phyloP scores from a whole-genome alignment of 495 filamentous ascomycete species.

The Penicillium mononematosum region DNA sequence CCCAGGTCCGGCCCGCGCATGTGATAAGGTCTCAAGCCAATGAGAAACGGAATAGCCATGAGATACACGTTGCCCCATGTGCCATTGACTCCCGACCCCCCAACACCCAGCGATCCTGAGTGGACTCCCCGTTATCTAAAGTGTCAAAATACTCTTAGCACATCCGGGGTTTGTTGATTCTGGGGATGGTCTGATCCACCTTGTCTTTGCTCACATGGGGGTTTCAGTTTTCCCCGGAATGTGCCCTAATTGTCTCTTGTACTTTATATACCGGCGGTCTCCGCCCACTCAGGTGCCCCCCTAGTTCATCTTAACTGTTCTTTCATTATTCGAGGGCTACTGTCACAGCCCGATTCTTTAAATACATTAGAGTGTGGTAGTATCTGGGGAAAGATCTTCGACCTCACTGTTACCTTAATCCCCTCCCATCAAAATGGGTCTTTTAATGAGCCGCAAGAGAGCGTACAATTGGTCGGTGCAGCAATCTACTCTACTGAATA shows the following conservation, averaged over 20 bases:
- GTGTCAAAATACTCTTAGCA: slow-evolving; percentile 24
- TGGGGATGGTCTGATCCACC: slow-evolving; percentile 17
- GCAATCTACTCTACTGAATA: background rate
- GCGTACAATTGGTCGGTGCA: slow-evolving; percentile 38
- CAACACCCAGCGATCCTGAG: slow-evolving; percentile 34
- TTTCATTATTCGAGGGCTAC: background rate
- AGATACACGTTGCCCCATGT: slow-evolving; percentile 11
- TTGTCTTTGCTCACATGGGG: slow-evolving; percentile 16
- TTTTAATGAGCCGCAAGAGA: slow-evolving; percentile 32
- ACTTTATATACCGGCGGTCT: slow-evolving; percentile 25
- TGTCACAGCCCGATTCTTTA: background rate
- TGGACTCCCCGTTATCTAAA: slow-evolving; percentile 19
- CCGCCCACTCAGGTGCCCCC: slow-evolving; percentile 11
- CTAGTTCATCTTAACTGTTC: background rate
- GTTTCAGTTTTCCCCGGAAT: slow-evolving; percentile 4
- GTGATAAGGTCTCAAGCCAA: slow-evolving; percentile 11
- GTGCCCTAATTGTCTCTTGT: slow-evolving; percentile 12
- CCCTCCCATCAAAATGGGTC: slow-evolving; percentile 18
- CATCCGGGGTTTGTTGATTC: slow-evolving; percentile 18
- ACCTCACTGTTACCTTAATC: background rate
- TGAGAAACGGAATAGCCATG: slow-evolving; percentile 7
- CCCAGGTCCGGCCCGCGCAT: slow-evolving; percentile 19
- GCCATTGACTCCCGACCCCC: slow-evolving; percentile 24
- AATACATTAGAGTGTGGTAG: background rate
- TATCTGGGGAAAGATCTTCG: background rate